Base-by-base conservation (phyloP, 2,329 filamentous ascomycete species). In the Botryotinia convoluta region DNA sequence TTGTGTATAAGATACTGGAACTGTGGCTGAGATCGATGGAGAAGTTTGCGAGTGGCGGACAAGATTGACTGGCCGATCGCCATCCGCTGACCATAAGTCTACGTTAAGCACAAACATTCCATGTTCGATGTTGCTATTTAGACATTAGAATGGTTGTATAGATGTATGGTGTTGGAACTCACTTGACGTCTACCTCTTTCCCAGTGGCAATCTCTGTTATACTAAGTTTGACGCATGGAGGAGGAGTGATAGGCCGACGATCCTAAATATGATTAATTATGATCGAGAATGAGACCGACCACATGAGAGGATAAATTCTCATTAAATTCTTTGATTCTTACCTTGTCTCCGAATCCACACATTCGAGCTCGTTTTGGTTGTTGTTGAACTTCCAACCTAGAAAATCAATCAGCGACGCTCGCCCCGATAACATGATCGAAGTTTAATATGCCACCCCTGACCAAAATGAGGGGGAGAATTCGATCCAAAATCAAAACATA, bases 291-390 rank as follows among this genome's bases (percentile, higher is more conserved):
- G 18, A 68, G 18, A 62, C 57, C 32, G 18, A 62, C 57, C 32
- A 61, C 57, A 48, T 54, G 65, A 44, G 54, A 71, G 20, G 29
- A 29, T 20, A 8, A n/a, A 7, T 42, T 51, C 37, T 70, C 65
- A 59, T 67, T 16, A 54, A 42, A 51, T 74, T 76, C n/a, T 59
- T 73, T 35, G 64, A 45, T 39, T 65, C 74, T 73, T 84, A 96
- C 93, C 88, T 98, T 99, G 85, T 99, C 96, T 75, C 96, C 96
- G 84, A 98, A 99, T 12, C 96, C 96, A 84, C 96, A 99, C 96
- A 98, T 98, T 75, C 96, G 93, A 77, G 96, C 96, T 79, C 96
- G 90, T 79, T 93, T 88, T 69, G 96, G 96, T 82, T 98, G 94
- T 84, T 99, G 96, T 77, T 93, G 90, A 74, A 98, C 93, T 77